phyloP scores from a whole-genome alignment of 2,329 filamentous ascomycete species.

The Shiraia bambusicola region DNA sequence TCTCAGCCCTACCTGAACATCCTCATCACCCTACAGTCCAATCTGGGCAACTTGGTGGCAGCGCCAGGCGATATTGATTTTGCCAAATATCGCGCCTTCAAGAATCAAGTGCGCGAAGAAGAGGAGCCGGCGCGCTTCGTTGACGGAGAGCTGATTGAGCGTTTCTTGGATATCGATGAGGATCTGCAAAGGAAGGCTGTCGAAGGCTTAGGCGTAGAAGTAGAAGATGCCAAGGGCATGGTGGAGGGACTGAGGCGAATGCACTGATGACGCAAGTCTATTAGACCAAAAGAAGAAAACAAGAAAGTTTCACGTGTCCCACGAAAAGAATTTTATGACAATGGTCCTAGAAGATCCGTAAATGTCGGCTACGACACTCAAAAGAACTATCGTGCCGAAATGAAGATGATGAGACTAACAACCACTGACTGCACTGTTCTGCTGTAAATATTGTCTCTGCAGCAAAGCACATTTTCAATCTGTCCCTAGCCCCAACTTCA shows the following conservation, averaged over 20 bases:
- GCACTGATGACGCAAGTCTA: conserved; percentile 21
- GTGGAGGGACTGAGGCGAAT: conserved; percentile 59
- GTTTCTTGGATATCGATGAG: conserved; percentile 72
- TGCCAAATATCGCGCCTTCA: conserved; percentile 77
- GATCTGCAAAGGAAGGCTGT: conserved; percentile 57
- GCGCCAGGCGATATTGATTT: conserved; percentile 76
- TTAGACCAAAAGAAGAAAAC: neutral
- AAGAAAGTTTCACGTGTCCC: no score
- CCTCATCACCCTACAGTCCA: conserved; percentile 76
- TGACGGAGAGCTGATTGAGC: conserved; percentile 87
- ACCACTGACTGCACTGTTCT: no score
- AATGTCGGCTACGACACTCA: neutral
- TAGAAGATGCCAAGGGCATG: conserved; percentile 61
- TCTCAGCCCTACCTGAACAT: conserved; percentile 71
- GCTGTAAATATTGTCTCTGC: no score
- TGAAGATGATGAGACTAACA: neutral
- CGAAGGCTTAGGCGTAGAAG: conserved; percentile 55
- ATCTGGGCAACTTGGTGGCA: conserved; percentile 65
- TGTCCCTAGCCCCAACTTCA: no score
- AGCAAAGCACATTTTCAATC: no score
- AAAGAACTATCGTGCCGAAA: no score
- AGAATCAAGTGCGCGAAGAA: conserved; percentile 67
- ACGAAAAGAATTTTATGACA: no score
- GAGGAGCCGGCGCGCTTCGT: conserved; percentile 84
- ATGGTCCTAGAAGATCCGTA: neutral